A percentile compares a stretch with the other conserved stretches of the same genome.
Evolutionary conservation across 2,329 filamentous ascomycete species (phyloP).

Genomic region (Cladophialophora psammophila): DNA sequence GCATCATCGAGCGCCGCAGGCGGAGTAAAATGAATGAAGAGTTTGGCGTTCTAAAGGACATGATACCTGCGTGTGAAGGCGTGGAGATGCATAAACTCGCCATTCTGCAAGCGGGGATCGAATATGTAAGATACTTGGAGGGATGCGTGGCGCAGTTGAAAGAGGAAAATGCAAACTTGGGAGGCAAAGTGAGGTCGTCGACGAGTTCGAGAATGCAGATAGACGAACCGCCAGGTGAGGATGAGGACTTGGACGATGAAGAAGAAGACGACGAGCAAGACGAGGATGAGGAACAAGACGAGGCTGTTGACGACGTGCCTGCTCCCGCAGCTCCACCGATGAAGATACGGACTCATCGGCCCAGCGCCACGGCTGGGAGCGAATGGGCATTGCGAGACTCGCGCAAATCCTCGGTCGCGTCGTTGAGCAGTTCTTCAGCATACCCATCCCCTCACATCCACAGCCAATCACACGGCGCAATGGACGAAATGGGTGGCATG

Average conservation of each 20-base stretch:
- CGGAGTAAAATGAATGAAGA: constrained; percentile 99
- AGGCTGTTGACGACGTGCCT: constrained; percentile 20
- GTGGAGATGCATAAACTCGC: constrained; percentile 97
- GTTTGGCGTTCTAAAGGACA: constrained; percentile 88
- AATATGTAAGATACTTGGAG: constrained; percentile 93
- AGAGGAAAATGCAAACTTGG: constrained; percentile 31
- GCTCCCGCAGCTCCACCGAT: constrained; percentile 8
- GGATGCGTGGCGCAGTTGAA: constrained; percentile 85
- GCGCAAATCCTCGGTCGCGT: constrained; percentile 29
- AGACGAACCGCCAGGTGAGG: constrained; percentile 20
- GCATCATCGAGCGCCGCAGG: constrained; percentile 86
- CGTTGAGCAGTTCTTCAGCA: constrained; percentile 32
- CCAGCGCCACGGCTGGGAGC: constrained; percentile 7
- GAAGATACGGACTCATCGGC: constrained; percentile 16
- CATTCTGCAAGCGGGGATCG: constrained; percentile 94
- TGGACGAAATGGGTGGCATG: constrained; percentile 25
- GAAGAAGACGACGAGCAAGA: constrained; percentile 7
- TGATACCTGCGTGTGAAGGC: constrained; percentile 95
- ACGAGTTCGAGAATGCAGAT: constrained; percentile 2
- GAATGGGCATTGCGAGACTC: constrained; percentile 35
- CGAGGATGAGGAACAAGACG: constrained; percentile 22
- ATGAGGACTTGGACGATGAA: constrained; percentile 28
- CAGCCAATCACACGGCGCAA: constrained; percentile 23
- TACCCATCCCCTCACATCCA: constrained; percentile 31
- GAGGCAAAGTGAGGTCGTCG: constrained; percentile 2